These are phyloP conservation scores for Tuctoria greenei DNA, from an alignment of 176 grass and related monocot species.

Conservation along the genomic window DNA sequence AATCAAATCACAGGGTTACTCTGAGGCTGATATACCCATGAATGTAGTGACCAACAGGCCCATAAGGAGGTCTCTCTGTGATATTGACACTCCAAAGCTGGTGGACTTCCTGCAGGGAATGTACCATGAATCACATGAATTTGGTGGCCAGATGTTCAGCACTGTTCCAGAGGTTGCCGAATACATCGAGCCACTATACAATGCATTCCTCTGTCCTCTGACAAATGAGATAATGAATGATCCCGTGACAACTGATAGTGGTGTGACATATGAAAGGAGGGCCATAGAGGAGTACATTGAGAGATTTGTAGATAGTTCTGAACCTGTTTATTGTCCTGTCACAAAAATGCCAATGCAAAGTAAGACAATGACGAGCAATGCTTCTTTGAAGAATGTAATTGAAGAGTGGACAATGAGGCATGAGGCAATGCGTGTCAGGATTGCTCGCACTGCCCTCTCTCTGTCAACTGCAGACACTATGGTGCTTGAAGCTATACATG, in stretches of 20 bases:
- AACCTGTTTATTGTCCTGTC: constrained; percentile 58
- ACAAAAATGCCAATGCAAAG: constrained; percentile 60
- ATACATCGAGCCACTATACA: constrained; percentile 70
- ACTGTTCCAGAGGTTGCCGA: constrained; percentile 49
- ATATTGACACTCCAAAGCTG: constrained; percentile 32
- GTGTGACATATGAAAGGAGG: constrained; percentile 84
- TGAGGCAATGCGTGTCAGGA: constrained; percentile 63
- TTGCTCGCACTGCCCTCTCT: constrained; percentile 54
- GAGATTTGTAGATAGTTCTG: constrained; percentile 42
- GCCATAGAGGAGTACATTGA: constrained; percentile 66
- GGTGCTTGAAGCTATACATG: constrained; percentile 68
- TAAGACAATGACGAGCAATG: constrained; percentile 56
- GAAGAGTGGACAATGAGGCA: constrained; percentile 70
- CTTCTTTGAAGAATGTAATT: constrained; percentile 72
- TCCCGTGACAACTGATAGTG: constrained; percentile 64
- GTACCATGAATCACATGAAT: constrained; percentile 47
- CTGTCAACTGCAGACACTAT: constrained; percentile 52
- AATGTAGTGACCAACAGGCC: constrained; percentile 34
- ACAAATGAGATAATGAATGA: constrained; percentile 80
- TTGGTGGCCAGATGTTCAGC: constrained; percentile 33
- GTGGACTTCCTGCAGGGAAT: constrained; percentile 58
- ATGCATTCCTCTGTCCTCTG: constrained; percentile 77
- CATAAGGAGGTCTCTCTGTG: constrained; percentile 28
- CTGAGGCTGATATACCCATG: constrained; percentile 27
- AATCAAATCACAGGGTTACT: constrained; percentile 31